A percentile compares a stretch with the other conserved stretches of the same genome.
Evolutionary conservation across 2,329 filamentous ascomycete species (phyloP).

Genomic region (Westerdykella aurantiaca): DNA sequence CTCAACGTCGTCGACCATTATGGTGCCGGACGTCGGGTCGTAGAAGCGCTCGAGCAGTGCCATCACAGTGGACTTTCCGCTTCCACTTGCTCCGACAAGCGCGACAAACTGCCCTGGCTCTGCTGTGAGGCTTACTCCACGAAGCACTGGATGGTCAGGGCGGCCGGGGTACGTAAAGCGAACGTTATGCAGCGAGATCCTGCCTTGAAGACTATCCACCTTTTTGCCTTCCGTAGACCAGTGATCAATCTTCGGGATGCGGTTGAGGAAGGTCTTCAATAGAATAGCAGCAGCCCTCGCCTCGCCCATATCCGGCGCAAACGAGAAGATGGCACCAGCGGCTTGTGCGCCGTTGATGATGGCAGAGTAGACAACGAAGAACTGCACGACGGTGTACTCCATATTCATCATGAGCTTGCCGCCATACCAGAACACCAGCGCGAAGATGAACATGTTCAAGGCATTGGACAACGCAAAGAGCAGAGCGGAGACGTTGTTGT

Average conservation of each 20-base stretch:
- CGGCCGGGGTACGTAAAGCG: slow-evolving; percentile 93
- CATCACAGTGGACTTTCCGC: slow-evolving; percentile 91
- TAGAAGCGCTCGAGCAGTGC: slow-evolving; percentile 91
- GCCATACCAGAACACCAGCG: slow-evolving; percentile 37
- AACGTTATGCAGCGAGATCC: slow-evolving; percentile 83
- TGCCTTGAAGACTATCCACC: slow-evolving; percentile 56
- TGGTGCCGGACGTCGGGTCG: slow-evolving; percentile 72
- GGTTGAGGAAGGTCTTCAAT: slow-evolving; percentile 78
- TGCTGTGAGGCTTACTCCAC: slow-evolving; percentile 69
- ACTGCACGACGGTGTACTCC: slow-evolving; percentile 69
- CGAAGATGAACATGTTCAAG: slow-evolving; percentile 49
- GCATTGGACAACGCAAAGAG: slow-evolving; percentile 84
- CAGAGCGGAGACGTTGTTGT: slow-evolving; percentile 67
- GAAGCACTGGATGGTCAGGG: slow-evolving; percentile 84
- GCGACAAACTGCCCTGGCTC: slow-evolving; percentile 79
- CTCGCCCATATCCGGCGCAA: slow-evolving; percentile 95
- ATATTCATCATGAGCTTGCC: slow-evolving; percentile 24
- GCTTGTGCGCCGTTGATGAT: slow-evolving; percentile 90
- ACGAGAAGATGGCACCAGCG: slow-evolving; percentile 86
- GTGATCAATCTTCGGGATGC: slow-evolving; percentile 63
- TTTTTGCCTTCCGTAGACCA: slow-evolving; percentile 37
- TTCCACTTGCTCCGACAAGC: slow-evolving; percentile 88
- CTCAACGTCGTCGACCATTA: slow-evolving; percentile 78
- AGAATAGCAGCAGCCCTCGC: slow-evolving; percentile 76
- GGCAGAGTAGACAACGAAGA: slow-evolving; percentile 85